phyloP scores from a whole-genome alignment of 345 rosid species.

The Theobroma cacao region DNA sequence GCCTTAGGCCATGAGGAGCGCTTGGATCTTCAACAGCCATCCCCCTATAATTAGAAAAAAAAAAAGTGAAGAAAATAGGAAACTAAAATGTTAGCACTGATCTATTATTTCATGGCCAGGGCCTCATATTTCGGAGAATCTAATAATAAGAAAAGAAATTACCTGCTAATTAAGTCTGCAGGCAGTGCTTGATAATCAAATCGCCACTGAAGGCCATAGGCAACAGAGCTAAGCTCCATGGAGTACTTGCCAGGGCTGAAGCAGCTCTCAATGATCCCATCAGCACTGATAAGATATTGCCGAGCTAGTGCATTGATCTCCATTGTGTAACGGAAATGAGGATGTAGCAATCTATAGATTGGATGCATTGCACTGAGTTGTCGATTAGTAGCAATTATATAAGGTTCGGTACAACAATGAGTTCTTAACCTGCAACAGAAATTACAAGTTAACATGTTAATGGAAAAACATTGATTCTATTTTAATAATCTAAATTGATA shows the following conservation, averaged over 20 bases:
- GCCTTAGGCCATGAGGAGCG: conserved; percentile 47
- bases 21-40: conserved; percentile 48
- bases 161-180: conserved; percentile 51
- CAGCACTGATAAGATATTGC: conserved; percentile 42
- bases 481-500: background rate
- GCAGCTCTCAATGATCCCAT: conserved; percentile 47
- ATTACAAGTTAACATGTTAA: conserved; percentile 21
- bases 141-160: background rate
- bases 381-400: conserved; percentile 51
- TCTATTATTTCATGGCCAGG: background rate
- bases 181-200: conserved; percentile 56
- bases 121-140: background rate
- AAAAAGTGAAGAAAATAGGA: background rate
- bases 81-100: background rate
- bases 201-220: conserved; percentile 48
- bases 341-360: conserved; percentile 44
- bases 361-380: conserved; percentile 70
- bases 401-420: conserved; percentile 55
- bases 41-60: too few relatives aligned
- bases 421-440: conserved; percentile 47
- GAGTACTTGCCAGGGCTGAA: conserved; percentile 51
- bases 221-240: conserved; percentile 43
- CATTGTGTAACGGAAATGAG: conserved; percentile 70
- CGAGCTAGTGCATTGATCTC: conserved; percentile 69
- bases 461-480: conserved; percentile 18